Percentiles rank a stretch among this genome's conserved stretches.
These are phyloP conservation scores for Eucalyptus victrix DNA, from an alignment of 345 rosid species.

Conservation along the genomic window DNA sequence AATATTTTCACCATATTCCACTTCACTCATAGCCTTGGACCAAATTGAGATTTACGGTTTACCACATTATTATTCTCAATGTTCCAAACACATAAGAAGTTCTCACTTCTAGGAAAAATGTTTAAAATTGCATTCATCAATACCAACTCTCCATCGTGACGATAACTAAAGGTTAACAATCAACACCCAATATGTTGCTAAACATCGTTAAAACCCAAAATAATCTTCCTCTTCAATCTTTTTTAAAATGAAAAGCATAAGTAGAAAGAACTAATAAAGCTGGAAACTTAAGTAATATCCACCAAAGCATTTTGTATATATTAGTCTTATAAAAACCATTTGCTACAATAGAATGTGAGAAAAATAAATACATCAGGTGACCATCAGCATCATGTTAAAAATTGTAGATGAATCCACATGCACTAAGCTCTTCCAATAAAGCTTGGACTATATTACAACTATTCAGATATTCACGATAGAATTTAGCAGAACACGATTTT, in stretches of 20 bases:
- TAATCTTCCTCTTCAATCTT: not conserved
- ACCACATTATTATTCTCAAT: not conserved
- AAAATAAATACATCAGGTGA: not conserved
- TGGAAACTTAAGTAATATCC: not conserved
- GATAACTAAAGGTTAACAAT: not conserved
- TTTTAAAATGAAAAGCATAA: not conserved
- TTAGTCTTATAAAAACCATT: not conserved
- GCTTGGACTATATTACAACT: not conserved
- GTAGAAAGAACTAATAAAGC: not conserved
- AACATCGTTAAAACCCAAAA: not conserved
- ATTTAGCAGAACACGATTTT: not conserved
- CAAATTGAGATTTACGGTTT: not conserved
- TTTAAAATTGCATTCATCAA: not conserved
- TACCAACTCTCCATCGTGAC: not conserved
- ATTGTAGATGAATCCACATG: not conserved
- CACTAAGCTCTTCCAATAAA: not conserved
- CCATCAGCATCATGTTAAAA: not conserved
- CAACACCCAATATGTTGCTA: not conserved
- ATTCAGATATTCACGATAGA: not conserved
- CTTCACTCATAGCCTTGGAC: not conserved
- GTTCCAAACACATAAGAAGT: not conserved
- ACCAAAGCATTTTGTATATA: not conserved
- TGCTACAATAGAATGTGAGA: not conserved
- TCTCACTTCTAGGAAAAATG: not conserved
- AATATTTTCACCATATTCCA: not conserved